phyloP scores from a whole-genome alignment of 768 basidiomycete genomes.

The Trametopsis cervina region DNA sequence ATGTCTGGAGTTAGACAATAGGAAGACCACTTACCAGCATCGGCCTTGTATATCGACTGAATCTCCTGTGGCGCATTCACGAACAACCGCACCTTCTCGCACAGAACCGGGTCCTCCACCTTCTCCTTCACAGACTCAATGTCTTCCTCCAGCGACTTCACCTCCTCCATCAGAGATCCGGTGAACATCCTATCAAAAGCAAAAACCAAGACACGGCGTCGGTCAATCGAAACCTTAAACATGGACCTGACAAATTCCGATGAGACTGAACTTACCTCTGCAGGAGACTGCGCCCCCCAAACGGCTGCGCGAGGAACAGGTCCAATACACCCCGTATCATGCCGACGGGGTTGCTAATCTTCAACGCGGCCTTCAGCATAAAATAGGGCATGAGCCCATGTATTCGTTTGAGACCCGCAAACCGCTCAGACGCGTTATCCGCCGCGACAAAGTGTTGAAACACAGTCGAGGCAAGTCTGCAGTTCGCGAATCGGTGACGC shows the following conservation, averaged over 20 bases:
- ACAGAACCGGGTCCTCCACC: slow-evolving; percentile 81
- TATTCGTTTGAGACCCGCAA: slow-evolving; percentile 82
- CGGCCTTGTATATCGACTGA: slow-evolving; percentile 72
- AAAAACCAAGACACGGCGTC: no score
- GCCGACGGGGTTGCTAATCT: slow-evolving; percentile 89
- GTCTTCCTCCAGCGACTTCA: slow-evolving; percentile 75
- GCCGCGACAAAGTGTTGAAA: slow-evolving; percentile 94
- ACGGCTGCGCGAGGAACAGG: slow-evolving; percentile 94
- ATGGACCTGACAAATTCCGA: not conserved
- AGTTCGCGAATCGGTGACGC: not conserved
- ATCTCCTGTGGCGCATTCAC: slow-evolving; percentile 85
- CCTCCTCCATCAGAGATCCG: slow-evolving; percentile 85
- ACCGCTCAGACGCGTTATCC: slow-evolving; percentile 85
- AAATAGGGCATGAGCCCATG: slow-evolving; percentile 99
- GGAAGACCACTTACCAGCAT: slow-evolving; percentile 58
- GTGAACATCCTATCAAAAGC: slow-evolving; percentile 80
- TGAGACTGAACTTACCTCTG: slow-evolving; percentile 81
- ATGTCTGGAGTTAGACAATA: not conserved
- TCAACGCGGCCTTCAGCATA: slow-evolving; percentile 85
- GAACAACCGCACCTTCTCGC: slow-evolving; percentile 81
- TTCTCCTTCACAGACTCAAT: slow-evolving; percentile 84
- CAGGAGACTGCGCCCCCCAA: slow-evolving; percentile 86
- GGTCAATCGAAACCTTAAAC: not conserved
- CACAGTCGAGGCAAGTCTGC: slow-evolving; percentile 88
- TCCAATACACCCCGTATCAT: slow-evolving; percentile 97